These are phyloP conservation scores for Pythium dissimile DNA, from an alignment of 352 stramenopile genomes.

Conservation along the genomic window DNA sequence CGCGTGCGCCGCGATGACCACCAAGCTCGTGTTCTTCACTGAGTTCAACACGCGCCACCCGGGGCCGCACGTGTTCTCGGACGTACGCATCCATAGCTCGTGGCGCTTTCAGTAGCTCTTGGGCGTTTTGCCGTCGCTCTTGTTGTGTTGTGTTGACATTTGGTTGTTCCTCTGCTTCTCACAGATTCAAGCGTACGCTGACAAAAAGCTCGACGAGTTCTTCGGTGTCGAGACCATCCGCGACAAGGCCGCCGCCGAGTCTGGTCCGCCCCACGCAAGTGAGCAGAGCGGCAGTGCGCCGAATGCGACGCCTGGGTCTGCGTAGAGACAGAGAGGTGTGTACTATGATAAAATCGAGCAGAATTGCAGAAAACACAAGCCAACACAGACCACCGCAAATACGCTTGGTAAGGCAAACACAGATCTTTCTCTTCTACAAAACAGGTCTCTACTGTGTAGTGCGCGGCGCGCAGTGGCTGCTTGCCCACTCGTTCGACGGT, in stretches of 20 bases:
- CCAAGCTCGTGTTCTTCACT: conserved; percentile 86
- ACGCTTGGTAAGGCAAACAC: too few relatives aligned
- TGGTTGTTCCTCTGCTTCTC: too few relatives aligned
- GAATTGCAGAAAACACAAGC: background rate
- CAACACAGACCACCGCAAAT: too few relatives aligned
- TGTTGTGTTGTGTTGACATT: too few relatives aligned
- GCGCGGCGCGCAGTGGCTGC: too few relatives aligned
- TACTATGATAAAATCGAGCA: too few relatives aligned
- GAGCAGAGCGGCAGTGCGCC: background rate
- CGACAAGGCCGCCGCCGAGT: background rate
- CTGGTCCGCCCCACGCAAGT: background rate
- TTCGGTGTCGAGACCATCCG: conserved; percentile 67
- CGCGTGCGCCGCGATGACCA: conserved; percentile 71
- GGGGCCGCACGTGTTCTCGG: conserved; percentile 71
- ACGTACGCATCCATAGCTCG: conserved; percentile 36
- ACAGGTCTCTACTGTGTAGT: conserved; percentile 9
- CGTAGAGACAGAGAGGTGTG: too few relatives aligned
- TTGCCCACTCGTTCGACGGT: conserved; percentile 17
- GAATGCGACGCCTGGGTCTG: background rate
- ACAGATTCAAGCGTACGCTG: conserved; percentile 72
- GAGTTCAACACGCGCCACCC: conserved; percentile 61
- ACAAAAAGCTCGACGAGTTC: conserved; percentile 84
- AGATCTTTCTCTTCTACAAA: background rate
- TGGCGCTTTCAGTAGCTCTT: background rate
- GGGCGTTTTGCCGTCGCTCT: background rate